These are phyloP conservation scores for Arabidopsis thaliana DNA, from an alignment of 345 rosid species.

Conservation along the genomic window DNA sequence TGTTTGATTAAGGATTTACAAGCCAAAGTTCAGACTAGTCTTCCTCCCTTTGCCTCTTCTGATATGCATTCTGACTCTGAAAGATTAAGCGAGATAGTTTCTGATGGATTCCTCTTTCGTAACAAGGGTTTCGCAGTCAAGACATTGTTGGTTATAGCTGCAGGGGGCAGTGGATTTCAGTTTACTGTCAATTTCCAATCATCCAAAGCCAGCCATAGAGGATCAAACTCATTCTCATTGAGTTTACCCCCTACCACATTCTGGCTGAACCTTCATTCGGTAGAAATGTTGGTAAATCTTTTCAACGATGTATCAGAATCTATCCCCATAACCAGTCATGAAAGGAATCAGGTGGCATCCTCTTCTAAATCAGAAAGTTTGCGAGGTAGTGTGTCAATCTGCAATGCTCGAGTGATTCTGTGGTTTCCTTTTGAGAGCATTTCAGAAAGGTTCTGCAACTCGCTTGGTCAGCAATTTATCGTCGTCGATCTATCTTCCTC, in stretches of 20 bases:
- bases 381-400: constrained; percentile 60
- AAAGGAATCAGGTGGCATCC: constrained; percentile 39
- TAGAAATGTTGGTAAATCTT: constrained; percentile 61
- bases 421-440: constrained; percentile 69
- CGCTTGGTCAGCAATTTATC: constrained; percentile 67
- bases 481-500: constrained; percentile 68
- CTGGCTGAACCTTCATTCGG: constrained; percentile 73
- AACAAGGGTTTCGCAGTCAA: constrained; percentile 53
- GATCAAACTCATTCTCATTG: constrained; percentile 62
- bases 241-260: constrained; percentile 64
- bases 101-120: constrained; percentile 49
- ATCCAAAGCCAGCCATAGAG: constrained; percentile 49
- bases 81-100: constrained; percentile 43
- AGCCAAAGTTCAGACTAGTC: constrained; percentile 61
- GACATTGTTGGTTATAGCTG: constrained; percentile 65
- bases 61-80: constrained; percentile 46
- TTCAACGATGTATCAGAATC: constrained; percentile 56
- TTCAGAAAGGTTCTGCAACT: constrained; percentile 47
- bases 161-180: constrained; percentile 58
- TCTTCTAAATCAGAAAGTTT: constrained; percentile 56
- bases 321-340: constrained; percentile 43
- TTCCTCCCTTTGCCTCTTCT: constrained; percentile 59
- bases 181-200: constrained; percentile 47
- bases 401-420: constrained; percentile 69
- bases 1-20: constrained; percentile 60